Base-by-base conservation (phyloP, 192 early-diverging fungal genomes). In the Diversispora eburnea region DNA sequence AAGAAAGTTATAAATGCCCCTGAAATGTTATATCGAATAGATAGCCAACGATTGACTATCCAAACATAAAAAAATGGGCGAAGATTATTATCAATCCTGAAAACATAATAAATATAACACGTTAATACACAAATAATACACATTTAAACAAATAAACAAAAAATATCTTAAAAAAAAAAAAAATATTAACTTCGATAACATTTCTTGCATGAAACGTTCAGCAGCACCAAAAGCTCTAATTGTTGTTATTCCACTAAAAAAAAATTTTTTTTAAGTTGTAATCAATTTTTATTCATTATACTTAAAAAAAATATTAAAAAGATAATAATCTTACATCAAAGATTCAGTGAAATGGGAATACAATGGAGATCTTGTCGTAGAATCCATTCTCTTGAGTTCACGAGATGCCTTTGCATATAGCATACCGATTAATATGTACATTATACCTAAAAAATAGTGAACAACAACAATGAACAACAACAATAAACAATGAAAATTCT, bases 41-140 rank as follows among this genome's bases (percentile, higher is more conserved):
- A 90, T 42, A 95, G 85, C 93, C 93, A 96, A 41, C 93, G 82
- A 83, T 92, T 94, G 47, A 83, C 79, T 12, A 81, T 84, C 91
- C 93, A 93, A 72, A 93, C 79, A 55, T 89, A 84, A 71, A 90
- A 95, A 74, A 86, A 92, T 9, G 93, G 86, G 19, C 92, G 82
- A 79, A 92, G 89, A 78, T 92, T 89, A 39, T 83, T 80, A 76
- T 97, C 88, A 25, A 87, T 65, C 45, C 19, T 62, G 42, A 13
- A 19, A 61, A 41, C 22, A n/a, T n/a, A 33, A 25, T 25, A 52
- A 52, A 17, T 17, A 52, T 10, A 12, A 12, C 6, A 52, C 9
- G 4, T 52, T 52, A 52, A 52, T 52, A 17, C 10, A 52, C 10
- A 17, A 17, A n/a, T n/a, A n/a, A n/a, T n/a, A n/a, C n/a, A n/a